phyloP scores from a whole-genome alignment of 805 yeast genomes.

The Spathaspora hagerdaliae region DNA sequence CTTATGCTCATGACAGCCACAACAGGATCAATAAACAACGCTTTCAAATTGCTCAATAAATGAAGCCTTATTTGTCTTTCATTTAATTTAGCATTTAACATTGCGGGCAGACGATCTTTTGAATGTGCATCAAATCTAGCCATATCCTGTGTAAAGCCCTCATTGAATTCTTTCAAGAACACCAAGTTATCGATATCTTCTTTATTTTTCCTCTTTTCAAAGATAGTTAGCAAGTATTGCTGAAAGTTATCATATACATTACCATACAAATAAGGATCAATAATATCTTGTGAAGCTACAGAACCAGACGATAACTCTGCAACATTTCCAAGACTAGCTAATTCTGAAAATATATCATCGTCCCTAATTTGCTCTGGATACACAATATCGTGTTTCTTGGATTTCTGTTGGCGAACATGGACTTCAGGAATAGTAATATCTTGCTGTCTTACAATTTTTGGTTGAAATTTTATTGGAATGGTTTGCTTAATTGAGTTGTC shows the following conservation, averaged over 20 bases:
- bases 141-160: slow-evolving; percentile 7
- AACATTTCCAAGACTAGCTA: slow-evolving; percentile 8
- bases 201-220: slow-evolving; percentile 1
- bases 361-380: slow-evolving; percentile 5
- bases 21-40: slow-evolving; percentile 37
- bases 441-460: not conserved
- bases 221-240: slow-evolving; percentile 4
- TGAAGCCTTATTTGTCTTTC: slow-evolving; percentile 34
- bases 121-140: slow-evolving; percentile 4
- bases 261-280: slow-evolving; percentile 8
- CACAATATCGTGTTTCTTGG: slow-evolving; percentile 1
- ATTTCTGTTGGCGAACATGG: not conserved
- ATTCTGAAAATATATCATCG: slow-evolving; percentile 8
- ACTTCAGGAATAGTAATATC: not conserved
- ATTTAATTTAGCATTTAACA: slow-evolving; percentile 6
- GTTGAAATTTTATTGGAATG: not conserved
- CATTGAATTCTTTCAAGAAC: slow-evolving; percentile 8
- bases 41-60: slow-evolving; percentile 29
- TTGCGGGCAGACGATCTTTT: not conserved
- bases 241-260: slow-evolving; percentile 10
- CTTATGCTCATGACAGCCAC: slow-evolving; percentile 29
- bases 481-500: not conserved
- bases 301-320: not conserved
- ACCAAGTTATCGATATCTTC: slow-evolving; percentile 9
- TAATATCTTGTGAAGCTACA: not conserved